Evolutionary conservation across 176 grass and related monocot species (phyloP), one percentile per base, ranked within the genome.

Genomic region (Raddia distichophylla): DNA sequence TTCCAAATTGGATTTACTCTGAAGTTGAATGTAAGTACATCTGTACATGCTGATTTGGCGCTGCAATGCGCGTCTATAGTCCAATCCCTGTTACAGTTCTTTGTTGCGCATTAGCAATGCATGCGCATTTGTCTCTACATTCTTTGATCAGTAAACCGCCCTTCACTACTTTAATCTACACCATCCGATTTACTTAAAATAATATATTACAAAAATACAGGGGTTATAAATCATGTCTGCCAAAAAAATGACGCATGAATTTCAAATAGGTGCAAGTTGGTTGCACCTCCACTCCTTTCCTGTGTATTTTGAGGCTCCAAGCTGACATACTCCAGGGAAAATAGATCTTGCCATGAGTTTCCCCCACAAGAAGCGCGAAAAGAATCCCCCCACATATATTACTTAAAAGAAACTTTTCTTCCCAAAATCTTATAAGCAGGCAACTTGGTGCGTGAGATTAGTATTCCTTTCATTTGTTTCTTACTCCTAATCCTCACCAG

Each of bases 401-500:
- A 49, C 47, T 49, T 49, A 1, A 11, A 49, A 49, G 10, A 10
- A 49, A 40, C 64, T 65, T 69, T 56, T 37, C 87, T 18, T 79
- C 61, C 79, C 74, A 68, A 85, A 78, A 69, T 82, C 20, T 86
- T 78, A 77, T 74, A 62, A 60, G 35, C 22, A 55, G 8, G 35
- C 22, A 7, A 69, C 17, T 69, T 74, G 22, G 74, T 43, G 15
- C 67, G 13, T 37, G 43, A 22, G 60, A 77, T 86, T 50, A 46
- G 7, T 35, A 58, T 44, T 60, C 40, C 12, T 22, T 83, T 48
- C 35, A 71, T 42, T 55, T 69, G 11, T 81, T 14, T 81, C 9
- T 80, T 78, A 95, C 76, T 90, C 91, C 34, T 76, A 86, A 66
- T 90, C 86, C 82, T 85, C 84, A 75, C 86, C 79, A 14, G 82